These are phyloP conservation scores for Neopestalotiopsis sp. DNA, from an alignment of 2,329 filamentous ascomycete genomes.

Conservation along the genomic window DNA sequence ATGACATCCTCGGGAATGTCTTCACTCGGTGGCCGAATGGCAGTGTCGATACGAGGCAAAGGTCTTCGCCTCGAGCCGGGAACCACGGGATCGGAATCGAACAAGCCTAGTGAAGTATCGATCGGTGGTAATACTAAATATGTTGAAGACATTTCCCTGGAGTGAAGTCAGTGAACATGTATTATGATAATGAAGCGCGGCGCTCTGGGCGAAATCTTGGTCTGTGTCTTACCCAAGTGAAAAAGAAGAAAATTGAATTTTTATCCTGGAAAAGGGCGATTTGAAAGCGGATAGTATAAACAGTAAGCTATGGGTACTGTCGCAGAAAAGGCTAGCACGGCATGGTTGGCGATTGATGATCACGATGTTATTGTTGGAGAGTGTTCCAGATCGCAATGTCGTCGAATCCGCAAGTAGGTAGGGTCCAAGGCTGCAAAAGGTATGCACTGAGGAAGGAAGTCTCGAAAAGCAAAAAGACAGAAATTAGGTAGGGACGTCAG, in stretches of 20 bases:
- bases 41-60: slow-evolving; percentile 28
- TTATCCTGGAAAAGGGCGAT: neutral
- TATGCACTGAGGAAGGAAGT: neutral
- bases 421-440: too few species aligned
- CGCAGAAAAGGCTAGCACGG: neutral
- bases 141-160: slow-evolving; percentile 10
- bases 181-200: neutral
- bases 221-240: neutral
- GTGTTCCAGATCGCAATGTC: neutral
- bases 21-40: slow-evolving; percentile 20
- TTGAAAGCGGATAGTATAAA: neutral
- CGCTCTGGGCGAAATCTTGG: neutral
- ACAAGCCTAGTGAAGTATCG: slow-evolving; percentile 19
- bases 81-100: slow-evolving; percentile 9
- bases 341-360: neutral
- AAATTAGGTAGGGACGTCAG: neutral
- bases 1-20: slow-evolving; percentile 28
- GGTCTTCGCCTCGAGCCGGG: slow-evolving; percentile 22
- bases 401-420: too few species aligned
- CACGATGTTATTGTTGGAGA: neutral
- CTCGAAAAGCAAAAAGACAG: neutral
- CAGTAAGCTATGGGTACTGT: neutral
- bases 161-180: neutral
- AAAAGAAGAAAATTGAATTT: neutral
- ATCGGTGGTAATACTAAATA: slow-evolving; percentile 16